These are phyloP conservation scores for Hortaea werneckii DNA, from an alignment of 2,329 filamentous ascomycete species.

Conservation along the genomic window DNA sequence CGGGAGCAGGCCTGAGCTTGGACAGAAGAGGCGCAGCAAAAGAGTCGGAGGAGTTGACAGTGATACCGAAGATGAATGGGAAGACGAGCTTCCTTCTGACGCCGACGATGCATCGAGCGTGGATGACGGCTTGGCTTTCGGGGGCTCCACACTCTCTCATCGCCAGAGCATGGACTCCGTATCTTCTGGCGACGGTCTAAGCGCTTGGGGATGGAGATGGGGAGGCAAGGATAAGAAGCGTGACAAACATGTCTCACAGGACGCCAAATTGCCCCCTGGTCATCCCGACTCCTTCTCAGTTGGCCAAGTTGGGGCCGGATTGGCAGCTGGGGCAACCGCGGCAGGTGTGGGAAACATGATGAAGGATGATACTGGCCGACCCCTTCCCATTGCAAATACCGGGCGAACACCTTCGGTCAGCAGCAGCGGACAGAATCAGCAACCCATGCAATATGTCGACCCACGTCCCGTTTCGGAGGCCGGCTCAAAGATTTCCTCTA, in stretches of 20 bases:
- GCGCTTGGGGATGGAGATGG: conserved; percentile 53
- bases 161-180: conserved; percentile 43
- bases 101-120: conserved; percentile 45
- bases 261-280: conserved; percentile 5
- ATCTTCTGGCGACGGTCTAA: conserved; percentile 33
- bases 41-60: conserved; percentile 8
- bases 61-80: conserved; percentile 47
- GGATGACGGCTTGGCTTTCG: conserved; percentile 52
- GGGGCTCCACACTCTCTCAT: conserved; percentile 32
- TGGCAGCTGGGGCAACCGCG: not conserved
- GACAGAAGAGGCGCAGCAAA: conserved; percentile 6
- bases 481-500: conserved; percentile 26
- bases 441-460: conserved; percentile 53
- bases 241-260: conserved; percentile 2
- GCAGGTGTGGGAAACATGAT: not conserved
- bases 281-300: conserved; percentile 21
- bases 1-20: conserved; percentile 16
- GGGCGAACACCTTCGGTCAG: not conserved
- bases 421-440: conserved; percentile 3
- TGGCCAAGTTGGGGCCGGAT: conserved; percentile 26
- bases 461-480: conserved; percentile 59
- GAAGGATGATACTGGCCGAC: conserved; percentile 29
- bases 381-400: conserved; percentile 3
- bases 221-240: conserved; percentile 39
- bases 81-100: conserved; percentile 43